phyloP scores from a whole-genome alignment of 768 basidiomycete genomes.

The Russula sp. region DNA sequence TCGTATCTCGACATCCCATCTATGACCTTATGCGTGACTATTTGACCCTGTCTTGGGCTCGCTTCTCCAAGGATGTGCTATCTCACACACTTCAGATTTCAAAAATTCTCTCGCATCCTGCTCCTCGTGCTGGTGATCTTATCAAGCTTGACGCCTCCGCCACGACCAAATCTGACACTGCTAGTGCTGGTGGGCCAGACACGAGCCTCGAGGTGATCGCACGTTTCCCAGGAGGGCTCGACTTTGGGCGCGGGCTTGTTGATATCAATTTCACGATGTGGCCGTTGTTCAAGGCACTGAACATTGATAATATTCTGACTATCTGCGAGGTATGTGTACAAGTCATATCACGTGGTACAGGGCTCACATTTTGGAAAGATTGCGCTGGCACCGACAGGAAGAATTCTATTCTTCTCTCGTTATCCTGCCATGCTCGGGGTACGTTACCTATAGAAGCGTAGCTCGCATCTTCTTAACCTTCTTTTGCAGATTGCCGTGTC shows the following conservation, averaged over 20 bases:
- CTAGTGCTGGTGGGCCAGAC: conserved; percentile 30
- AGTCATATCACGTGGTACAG: background rate
- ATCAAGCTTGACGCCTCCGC: conserved; percentile 78
- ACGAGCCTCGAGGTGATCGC: conserved; percentile 75
- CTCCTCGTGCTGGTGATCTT: conserved; percentile 80
- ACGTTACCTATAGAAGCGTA: conserved; percentile 24
- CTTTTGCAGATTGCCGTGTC: conserved; percentile 68
- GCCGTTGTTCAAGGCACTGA: conserved; percentile 90
- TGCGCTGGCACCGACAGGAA: conserved; percentile 81
- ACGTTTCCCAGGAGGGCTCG: conserved; percentile 88
- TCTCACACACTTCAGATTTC: conserved; percentile 87
- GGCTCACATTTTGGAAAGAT: conserved; percentile 41
- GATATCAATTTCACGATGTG: conserved; percentile 97
- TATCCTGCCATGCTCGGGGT: conserved; percentile 91
- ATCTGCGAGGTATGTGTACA: conserved; percentile 67
- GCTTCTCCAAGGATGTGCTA: conserved; percentile 90
- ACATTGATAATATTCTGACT: conserved; percentile 89
- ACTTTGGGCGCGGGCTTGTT: conserved; percentile 85
- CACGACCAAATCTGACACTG: conserved; percentile 46
- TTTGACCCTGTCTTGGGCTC: conserved; percentile 91
- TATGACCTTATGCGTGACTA: conserved; percentile 96
- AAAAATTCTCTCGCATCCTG: conserved; percentile 81
- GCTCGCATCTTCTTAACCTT: background rate
- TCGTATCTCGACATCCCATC: conserved; percentile 88
- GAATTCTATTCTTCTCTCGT: conserved; percentile 80